A percentile compares a stretch with the other conserved stretches of the same genome.
phyloP scores from a whole-genome alignment of 345 rosid genomes.

The Pistacia vera region DNA sequence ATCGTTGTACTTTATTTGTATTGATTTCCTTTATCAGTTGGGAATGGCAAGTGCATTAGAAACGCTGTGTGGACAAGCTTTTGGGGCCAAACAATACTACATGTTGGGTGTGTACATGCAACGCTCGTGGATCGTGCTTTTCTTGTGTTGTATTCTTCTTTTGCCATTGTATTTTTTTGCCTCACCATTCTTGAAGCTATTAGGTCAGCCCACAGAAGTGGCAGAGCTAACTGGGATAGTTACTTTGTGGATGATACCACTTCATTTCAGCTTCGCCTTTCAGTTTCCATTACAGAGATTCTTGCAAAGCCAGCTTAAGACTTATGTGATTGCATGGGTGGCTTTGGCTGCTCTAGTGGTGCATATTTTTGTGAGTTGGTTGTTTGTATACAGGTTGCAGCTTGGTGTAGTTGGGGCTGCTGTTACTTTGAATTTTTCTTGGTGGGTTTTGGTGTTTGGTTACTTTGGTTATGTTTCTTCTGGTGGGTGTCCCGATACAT shows the following conservation, averaged over 20 bases:
- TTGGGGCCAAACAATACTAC: constrained; percentile 65
- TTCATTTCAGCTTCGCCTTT: constrained; percentile 77
- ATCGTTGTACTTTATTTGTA: no score
- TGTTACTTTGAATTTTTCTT: constrained; percentile 56
- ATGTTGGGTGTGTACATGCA: constrained; percentile 80
- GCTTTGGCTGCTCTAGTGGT: constrained; percentile 46
- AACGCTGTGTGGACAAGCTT: constrained; percentile 70
- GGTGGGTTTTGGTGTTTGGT: constrained; percentile 64
- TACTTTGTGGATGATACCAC: constrained; percentile 60
- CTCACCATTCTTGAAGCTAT: constrained; percentile 48
- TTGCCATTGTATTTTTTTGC: constrained; percentile 59
- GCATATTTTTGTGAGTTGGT: constrained; percentile 63
- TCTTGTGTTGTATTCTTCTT: constrained; percentile 45
- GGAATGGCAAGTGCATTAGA: constrained; percentile 81
- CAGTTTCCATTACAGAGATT: constrained; percentile 73
- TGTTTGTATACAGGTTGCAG: constrained; percentile 51
- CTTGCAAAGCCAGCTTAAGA: constrained; percentile 75
- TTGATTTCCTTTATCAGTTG: constrained; percentile 33
- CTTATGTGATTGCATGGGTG: constrained; percentile 54
- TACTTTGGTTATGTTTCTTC: constrained; percentile 36
- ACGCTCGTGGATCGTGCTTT: constrained; percentile 75
- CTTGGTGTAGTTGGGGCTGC: constrained; percentile 65
- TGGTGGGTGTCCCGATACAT: constrained; percentile 75
- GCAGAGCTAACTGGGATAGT: constrained; percentile 59
- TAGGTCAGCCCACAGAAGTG: constrained; percentile 72